A percentile compares a stretch with the other conserved stretches of the same genome.
phyloP scores from a whole-genome alignment of 257 asterid species.

The Coffea canephora region DNA sequence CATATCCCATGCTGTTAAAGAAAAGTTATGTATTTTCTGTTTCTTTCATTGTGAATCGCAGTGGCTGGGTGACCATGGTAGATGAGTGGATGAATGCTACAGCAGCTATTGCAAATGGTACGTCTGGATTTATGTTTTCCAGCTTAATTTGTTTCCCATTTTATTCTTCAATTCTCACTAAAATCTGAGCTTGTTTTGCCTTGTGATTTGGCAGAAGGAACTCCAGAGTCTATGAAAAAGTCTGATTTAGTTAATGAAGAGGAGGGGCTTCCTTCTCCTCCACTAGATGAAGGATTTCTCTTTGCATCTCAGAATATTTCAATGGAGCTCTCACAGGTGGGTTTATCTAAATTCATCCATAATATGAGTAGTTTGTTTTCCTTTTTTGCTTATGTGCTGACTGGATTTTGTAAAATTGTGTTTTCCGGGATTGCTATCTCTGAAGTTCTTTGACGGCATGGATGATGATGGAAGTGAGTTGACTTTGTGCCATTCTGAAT shows the following conservation, averaged over 20 bases:
- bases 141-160: conserved; percentile 9
- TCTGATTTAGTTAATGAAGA: conserved; percentile 58
- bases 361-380: background rate
- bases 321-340: conserved; percentile 78
- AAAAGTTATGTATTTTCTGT: background rate
- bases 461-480: conserved; percentile 99
- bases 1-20: background rate
- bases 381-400: conserved; percentile 22
- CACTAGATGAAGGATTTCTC: conserved; percentile 86
- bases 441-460: conserved; percentile 91
- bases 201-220: conserved; percentile 38
- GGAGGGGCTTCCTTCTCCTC: conserved; percentile 96
- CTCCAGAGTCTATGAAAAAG: conserved; percentile 65
- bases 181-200: background rate
- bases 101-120: conserved; percentile 52
- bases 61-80: conserved; percentile 78
- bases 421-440: conserved; percentile 26
- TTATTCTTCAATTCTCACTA: background rate
- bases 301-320: conserved; percentile 54
- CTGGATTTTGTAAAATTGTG: conserved; percentile 21
- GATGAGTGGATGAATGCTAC: conserved; percentile 67
- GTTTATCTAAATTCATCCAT: background rate
- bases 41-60: conserved; percentile 35
- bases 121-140: background rate
- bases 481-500: conserved; percentile 31